phyloP scores from a whole-genome alignment of 192 early-diverging fungal species.

The Cladochytrium replicatum region DNA sequence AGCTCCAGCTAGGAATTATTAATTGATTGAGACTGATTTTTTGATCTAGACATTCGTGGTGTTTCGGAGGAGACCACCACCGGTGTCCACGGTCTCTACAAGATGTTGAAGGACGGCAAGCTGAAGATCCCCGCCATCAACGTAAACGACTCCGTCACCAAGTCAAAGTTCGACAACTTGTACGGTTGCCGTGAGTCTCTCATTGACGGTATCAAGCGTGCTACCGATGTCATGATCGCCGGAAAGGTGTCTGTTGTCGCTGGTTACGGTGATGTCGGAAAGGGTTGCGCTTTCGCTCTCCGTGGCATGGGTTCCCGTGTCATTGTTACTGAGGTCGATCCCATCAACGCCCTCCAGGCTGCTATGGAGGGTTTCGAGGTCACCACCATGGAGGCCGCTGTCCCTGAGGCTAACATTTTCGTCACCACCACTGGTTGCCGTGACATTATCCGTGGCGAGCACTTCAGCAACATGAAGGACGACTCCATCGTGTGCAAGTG shows the following conservation, averaged over 20 bases:
- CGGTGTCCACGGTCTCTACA: constrained; percentile 99
- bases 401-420: constrained; percentile 88
- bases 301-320: constrained; percentile 98
- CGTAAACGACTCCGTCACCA: constrained; percentile 99
- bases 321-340: constrained; percentile 95
- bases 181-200: constrained; percentile 99
- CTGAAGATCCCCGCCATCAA: constrained; percentile 99
- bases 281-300: constrained; percentile 96
- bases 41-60: constrained; percentile 78
- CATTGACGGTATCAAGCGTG: constrained; percentile 99
- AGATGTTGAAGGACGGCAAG: constrained; percentile 93
- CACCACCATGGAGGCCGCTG: constrained; percentile 96
- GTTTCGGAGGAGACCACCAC: constrained; percentile 99
- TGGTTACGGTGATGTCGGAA: constrained; percentile 99
- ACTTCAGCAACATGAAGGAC: constrained; percentile 93
- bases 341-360: constrained; percentile 99
- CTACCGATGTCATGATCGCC: constrained; percentile 99
- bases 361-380: constrained; percentile 99
- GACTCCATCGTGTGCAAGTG: constrained; percentile 99
- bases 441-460: constrained; percentile 90
- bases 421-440: constrained; percentile 99
- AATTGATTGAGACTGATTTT: too few species aligned
- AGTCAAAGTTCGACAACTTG: constrained; percentile 99
- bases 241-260: constrained; percentile 97
- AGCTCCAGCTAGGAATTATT: too few species aligned